Evolutionary conservation across 2,329 filamentous ascomycete species (phyloP).

Genomic region (Fusarium nelsonii): DNA sequence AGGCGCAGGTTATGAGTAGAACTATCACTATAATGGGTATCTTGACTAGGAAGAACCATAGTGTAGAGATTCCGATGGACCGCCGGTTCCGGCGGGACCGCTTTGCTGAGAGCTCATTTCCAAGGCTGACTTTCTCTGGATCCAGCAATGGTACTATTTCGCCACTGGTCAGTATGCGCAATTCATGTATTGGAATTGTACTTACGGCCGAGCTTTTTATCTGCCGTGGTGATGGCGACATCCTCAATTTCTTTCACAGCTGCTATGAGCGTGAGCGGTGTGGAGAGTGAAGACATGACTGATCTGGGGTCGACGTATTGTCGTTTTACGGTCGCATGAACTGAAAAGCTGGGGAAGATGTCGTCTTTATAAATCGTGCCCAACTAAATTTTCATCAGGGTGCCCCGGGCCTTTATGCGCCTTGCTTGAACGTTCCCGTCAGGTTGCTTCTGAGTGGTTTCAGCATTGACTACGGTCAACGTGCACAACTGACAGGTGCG

Average conservation of each 20-base stretch:
- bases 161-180: background rate
- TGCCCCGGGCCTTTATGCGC: slow-evolving; percentile 1
- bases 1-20: background rate
- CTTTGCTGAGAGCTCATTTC: background rate
- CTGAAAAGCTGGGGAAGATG: background rate
- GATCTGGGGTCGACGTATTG: background rate
- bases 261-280: slow-evolving; percentile 6
- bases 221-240: slow-evolving; percentile 2
- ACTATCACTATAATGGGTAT: slow-evolving; percentile 3
- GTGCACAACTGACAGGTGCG: background rate
- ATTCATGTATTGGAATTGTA: background rate
- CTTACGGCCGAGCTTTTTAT: slow-evolving; percentile 1
- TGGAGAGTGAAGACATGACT: slow-evolving; percentile 1
- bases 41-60: slow-evolving; percentile 4
- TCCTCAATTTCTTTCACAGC: slow-evolving; percentile 6
- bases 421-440: too few relatives aligned
- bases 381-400: background rate
- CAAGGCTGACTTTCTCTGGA: background rate
- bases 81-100: background rate
- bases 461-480: background rate
- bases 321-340: background rate
- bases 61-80: background rate
- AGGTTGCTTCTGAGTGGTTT: background rate
- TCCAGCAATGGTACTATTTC: background rate
- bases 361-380: background rate